Evolutionary conservation across 1,284 basidiomycete genomes (phyloP).

Genomic region (Trichosporon asahii): DNA sequence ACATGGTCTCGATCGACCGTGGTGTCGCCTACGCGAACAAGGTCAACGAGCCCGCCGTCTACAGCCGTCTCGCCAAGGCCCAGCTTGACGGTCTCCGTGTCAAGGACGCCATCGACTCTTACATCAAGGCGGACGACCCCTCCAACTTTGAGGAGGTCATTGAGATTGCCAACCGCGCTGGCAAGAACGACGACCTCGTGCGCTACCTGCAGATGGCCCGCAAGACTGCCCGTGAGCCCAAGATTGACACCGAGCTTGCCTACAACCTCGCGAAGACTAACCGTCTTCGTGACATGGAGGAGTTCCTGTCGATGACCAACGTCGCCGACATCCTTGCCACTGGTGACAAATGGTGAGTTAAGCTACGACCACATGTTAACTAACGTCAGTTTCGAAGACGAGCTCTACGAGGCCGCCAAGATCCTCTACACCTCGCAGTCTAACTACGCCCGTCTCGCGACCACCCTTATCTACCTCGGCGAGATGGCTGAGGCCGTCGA

Average conservation of each 20-base stretch:
- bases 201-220: conserved; percentile 99
- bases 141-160: conserved; percentile 95
- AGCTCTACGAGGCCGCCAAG: conserved; percentile 95
- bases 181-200: conserved; percentile 97
- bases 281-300: conserved; percentile 97
- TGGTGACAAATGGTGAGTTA: conserved; percentile 79
- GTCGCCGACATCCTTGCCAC: conserved; percentile 94
- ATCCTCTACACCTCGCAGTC: conserved; percentile 94
- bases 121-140: conserved; percentile 97
- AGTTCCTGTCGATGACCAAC: conserved; percentile 98
- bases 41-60: conserved; percentile 93
- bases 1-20: conserved; percentile 96
- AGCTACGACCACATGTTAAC: neutral
- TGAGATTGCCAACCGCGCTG: conserved; percentile 92
- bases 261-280: conserved; percentile 97
- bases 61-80: conserved; percentile 97
- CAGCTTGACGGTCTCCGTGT: conserved; percentile 97
- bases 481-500: conserved; percentile 98
- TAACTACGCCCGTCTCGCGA: conserved; percentile 97
- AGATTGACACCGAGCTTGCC: conserved; percentile 95
- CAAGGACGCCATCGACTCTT: conserved; percentile 98
- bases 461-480: conserved; percentile 95
- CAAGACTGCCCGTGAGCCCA: conserved; percentile 93
- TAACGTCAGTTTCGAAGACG: conserved; percentile 72
- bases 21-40: conserved; percentile 95